Percentiles rank a stretch among this genome's conserved stretches.
Evolutionary conservation across 1,284 basidiomycete species (phyloP).

Genomic region (Leccinum ponderosum): DNA sequence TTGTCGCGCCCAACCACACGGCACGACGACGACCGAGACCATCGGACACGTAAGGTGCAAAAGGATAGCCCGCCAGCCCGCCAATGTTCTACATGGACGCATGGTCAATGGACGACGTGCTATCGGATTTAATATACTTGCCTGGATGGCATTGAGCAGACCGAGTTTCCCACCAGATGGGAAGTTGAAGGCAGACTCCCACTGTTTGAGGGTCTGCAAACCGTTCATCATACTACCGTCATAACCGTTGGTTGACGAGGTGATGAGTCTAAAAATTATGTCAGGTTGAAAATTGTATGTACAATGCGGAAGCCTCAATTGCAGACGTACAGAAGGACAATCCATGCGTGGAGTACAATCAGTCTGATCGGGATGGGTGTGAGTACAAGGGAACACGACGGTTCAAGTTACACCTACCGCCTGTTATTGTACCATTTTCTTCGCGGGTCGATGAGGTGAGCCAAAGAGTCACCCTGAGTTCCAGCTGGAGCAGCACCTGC

Average conservation of each 20-base stretch:
- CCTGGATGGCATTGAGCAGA: slow-evolving; percentile 77
- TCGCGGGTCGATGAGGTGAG: slow-evolving; percentile 60
- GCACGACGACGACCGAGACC: slow-evolving; percentile 62
- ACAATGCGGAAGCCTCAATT: neutral
- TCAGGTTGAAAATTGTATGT: slow-evolving; percentile 3
- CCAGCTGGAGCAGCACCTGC: slow-evolving; percentile 38
- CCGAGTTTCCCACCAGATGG: slow-evolving; percentile 62
- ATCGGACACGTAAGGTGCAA: slow-evolving; percentile 71
- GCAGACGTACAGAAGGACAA: slow-evolving; percentile 56
- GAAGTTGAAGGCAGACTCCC: slow-evolving; percentile 56
- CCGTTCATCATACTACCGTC: slow-evolving; percentile 81
- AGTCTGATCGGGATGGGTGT: slow-evolving; percentile 40
- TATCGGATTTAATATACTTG: slow-evolving; percentile 28
- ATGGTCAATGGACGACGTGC: slow-evolving; percentile 3
- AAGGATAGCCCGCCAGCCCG: slow-evolving; percentile 61
- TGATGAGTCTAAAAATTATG: slow-evolving; percentile 53
- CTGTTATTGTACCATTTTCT: slow-evolving; percentile 74
- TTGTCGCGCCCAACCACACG: slow-evolving; percentile 61
- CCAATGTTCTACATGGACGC: slow-evolving; percentile 56
- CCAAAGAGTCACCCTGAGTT: slow-evolving; percentile 39
- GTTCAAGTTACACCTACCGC: slow-evolving; percentile 42
- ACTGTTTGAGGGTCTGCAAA: slow-evolving; percentile 63
- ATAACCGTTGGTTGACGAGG: slow-evolving; percentile 77
- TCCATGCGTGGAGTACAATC: slow-evolving; percentile 66
- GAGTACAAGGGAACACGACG: neutral